Conservation (phyloP, 2,329 filamentous ascomycete genomes). For the Trichophyton benhamiae region DNA sequence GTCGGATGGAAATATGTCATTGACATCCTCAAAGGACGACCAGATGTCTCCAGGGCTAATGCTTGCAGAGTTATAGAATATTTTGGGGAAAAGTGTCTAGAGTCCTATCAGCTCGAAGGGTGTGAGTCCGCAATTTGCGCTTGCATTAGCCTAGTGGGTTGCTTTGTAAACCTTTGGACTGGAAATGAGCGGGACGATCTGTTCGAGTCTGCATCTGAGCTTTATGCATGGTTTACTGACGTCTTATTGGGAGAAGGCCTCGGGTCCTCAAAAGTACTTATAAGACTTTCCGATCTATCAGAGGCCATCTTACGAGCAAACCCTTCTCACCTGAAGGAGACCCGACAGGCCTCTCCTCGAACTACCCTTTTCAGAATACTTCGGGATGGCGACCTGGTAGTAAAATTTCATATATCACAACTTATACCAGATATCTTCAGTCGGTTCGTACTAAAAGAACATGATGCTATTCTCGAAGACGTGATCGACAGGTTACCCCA, state of each 20-base stretch:
- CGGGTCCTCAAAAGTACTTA: constrained; percentile 57
- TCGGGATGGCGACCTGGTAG: constrained; percentile 49
- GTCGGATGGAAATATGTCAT: constrained; percentile 24
- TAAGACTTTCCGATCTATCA: constrained; percentile 55
- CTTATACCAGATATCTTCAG: constrained; percentile 64
- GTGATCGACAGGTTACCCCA: constrained; percentile 67
- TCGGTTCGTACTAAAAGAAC: constrained; percentile 66
- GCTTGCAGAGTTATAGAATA: constrained; percentile 36
- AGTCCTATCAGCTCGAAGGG: constrained; percentile 50
- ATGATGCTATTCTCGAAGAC: constrained; percentile 75
- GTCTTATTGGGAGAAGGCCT: constrained; percentile 54
- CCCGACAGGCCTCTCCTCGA: constrained; percentile 49
- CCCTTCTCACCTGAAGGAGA: constrained; percentile 52
- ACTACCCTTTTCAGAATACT: constrained; percentile 67
- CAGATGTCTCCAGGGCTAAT: constrained; percentile 23
- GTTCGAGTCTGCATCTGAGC: constrained; percentile 54
- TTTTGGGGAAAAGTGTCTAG: constrained; percentile 38
- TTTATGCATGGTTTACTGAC: constrained; percentile 68
- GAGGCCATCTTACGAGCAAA: constrained; percentile 56
- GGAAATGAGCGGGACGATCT: constrained; percentile 46
- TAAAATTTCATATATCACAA: constrained; percentile 64
- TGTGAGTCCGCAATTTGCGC: constrained; percentile 61
- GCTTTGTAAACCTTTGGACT: constrained; percentile 52
- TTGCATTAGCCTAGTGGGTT: constrained; percentile 56
- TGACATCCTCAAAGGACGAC: constrained; percentile 15